These are phyloP conservation scores for Pseudocercospora musae DNA, from an alignment of 2,329 filamentous ascomycete species.

Conservation along the genomic window DNA sequence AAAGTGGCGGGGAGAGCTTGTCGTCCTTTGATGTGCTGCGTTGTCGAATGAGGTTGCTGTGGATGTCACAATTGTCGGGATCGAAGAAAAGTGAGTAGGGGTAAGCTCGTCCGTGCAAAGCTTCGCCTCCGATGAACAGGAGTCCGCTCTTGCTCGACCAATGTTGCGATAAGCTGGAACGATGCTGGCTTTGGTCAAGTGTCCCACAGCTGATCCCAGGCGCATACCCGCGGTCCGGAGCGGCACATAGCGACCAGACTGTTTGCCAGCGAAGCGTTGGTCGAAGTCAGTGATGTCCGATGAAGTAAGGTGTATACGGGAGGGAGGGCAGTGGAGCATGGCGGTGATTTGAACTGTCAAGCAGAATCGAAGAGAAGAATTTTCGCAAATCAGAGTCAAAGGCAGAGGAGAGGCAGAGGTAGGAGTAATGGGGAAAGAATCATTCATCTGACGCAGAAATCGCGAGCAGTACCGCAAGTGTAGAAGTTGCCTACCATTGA, in stretches of 20 bases:
- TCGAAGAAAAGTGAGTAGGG: not conserved
- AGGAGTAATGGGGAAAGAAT: no score
- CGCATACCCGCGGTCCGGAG: conserved; percentile 15
- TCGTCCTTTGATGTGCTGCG: not conserved
- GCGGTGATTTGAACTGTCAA: no score
- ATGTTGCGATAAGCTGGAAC: conserved; percentile 22
- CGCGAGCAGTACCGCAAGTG: no score
- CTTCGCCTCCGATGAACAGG: conserved; percentile 19
- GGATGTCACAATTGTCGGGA: not conserved
- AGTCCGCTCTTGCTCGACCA: conserved; percentile 19
- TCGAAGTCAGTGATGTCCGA: conserved; percentile 31
- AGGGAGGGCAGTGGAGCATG: conserved; percentile 33
- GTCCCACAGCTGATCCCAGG: conserved; percentile 21
- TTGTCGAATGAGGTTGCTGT: not conserved
- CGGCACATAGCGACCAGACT: conserved; percentile 8
- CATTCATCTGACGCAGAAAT: no score
- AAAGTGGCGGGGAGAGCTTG: not conserved
- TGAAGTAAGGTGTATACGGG: conserved; percentile 29
- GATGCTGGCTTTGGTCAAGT: conserved; percentile 13
- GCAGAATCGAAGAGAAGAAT: not conserved
- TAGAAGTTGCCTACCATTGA: no score
- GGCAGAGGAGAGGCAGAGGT: no score
- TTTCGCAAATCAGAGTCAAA: not conserved
- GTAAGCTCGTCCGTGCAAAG: conserved; percentile 5
- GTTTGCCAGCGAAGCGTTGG: conserved; percentile 20